phyloP scores from a whole-genome alignment of 2,329 filamentous ascomycete genomes.

The Metarhizium robertsii region DNA sequence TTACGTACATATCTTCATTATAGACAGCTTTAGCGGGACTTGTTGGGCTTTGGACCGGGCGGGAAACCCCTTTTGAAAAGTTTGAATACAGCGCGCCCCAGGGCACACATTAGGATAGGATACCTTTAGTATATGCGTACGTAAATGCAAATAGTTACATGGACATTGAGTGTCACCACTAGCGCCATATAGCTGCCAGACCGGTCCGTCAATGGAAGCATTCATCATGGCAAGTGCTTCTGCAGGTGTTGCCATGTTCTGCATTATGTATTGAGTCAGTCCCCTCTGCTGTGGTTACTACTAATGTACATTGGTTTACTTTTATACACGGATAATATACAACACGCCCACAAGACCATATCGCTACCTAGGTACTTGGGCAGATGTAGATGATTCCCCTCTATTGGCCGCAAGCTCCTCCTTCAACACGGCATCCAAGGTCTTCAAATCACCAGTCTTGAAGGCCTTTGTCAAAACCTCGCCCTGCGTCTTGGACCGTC shows the following conservation, averaged over 20 bases:
- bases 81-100: too few relatives aligned
- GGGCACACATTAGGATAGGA: background rate
- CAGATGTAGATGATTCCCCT: background rate
- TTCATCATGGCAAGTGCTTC: too few relatives aligned
- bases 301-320: background rate
- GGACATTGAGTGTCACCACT: background rate
- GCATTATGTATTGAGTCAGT: background rate
- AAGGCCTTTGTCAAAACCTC: conserved; percentile 2
- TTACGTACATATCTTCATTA: too few relatives aligned
- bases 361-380: background rate
- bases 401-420: background rate
- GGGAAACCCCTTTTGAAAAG: too few relatives aligned
- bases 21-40: too few relatives aligned
- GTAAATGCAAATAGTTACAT: too few relatives aligned
- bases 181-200: background rate
- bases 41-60: too few relatives aligned
- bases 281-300: background rate
- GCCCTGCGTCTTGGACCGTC: background rate
- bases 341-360: background rate
- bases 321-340: background rate
- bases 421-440: conserved; percentile 3
- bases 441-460: conserved; percentile 1
- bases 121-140: background rate
- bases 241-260: background rate
- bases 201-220: too few relatives aligned